Base-by-base conservation (phyloP, 2,329 filamentous ascomycete genomes). In the Trichophyton benhamiae region DNA sequence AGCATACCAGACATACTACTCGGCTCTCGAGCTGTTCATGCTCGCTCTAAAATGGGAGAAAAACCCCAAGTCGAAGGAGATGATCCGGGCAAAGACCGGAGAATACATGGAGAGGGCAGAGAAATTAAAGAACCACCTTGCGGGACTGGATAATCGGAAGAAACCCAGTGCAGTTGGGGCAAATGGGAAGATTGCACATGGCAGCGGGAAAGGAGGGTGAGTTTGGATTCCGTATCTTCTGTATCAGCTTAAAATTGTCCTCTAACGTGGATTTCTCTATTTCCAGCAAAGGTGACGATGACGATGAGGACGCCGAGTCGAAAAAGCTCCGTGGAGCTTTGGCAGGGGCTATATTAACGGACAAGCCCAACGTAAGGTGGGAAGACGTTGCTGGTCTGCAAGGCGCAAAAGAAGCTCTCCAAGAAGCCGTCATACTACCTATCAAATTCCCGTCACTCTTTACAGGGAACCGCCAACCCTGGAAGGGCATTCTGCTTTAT, bases 41-140 rank as follows among this genome's bases (percentile, higher is more conserved):
- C 88, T 97, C 64, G 94, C 94, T 38, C 82, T 99, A 63, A 99
- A 99, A 81, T 99, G 92, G 92, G 94, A 99, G 79, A 99, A 97
- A 83, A 97, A 96, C 78, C 86, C 88, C 65, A 92, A 91, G 69
- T 91, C 90, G 66, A 97, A 97, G 80, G 91, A 95, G 72, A 95
- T 96, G 83, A 96, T 99, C 75, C 87, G 94, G 68, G 85, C 88
- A 68, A 97, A 97, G 80, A 91, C 91, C 20, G 88, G 82, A 69
- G 92, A 96, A 73, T 99, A 99, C 80, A 96, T 99, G 87, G 92
- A 96, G 77, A 89, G 94, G 65, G 94, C 94, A 66, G 94, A 99
- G 80, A 97, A 97, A 79, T 84, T 99, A 66, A 99, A 99, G 77
- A 85, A 87, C 61, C 94, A 97, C 72, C 79, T 99, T 46, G 81